Percentiles rank a stretch among this genome's conserved stretches.
phyloP scores from a whole-genome alignment of 23 red algal genomes.

The Cyanidioschyzon merolae region DNA sequence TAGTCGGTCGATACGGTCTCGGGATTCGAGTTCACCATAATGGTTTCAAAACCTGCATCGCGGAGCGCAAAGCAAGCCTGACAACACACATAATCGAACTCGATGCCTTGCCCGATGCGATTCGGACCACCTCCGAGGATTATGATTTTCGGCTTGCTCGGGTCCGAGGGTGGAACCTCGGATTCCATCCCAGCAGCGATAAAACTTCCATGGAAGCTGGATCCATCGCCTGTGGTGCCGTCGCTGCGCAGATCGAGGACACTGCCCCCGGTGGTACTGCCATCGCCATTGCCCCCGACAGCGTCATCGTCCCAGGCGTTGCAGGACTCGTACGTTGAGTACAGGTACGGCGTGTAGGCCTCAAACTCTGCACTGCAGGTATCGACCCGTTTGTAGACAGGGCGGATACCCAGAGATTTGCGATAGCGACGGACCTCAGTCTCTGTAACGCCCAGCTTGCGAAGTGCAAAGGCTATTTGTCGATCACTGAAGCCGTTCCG shows the following conservation, averaged over 20 bases:
- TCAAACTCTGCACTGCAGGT: slow-evolving; percentile 96
- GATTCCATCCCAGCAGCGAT: slow-evolving; percentile 23
- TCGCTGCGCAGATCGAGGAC: slow-evolving; percentile 24
- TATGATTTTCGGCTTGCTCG: slow-evolving; percentile 78
- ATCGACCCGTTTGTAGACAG: slow-evolving; percentile 90
- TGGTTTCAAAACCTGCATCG: slow-evolving; percentile 77
- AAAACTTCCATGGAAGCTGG: background rate
- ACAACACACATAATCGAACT: slow-evolving; percentile 95
- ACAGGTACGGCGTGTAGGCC: slow-evolving; percentile 93
- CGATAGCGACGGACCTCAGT: slow-evolving; percentile 48
- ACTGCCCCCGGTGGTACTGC: slow-evolving; percentile 4
- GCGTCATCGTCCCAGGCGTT: slow-evolving; percentile 37
- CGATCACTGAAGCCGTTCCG: slow-evolving; percentile 65
- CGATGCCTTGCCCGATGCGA: slow-evolving; percentile 97
- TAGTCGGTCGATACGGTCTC: slow-evolving; percentile 99
- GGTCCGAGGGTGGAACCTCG: slow-evolving; percentile 65
- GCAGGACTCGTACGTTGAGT: slow-evolving; percentile 78
- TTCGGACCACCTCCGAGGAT: slow-evolving; percentile 97
- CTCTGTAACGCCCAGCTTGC: slow-evolving; percentile 33
- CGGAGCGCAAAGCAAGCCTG: slow-evolving; percentile 94
- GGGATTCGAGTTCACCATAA: slow-evolving; percentile 99
- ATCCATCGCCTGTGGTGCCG: background rate
- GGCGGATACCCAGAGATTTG: slow-evolving; percentile 51
- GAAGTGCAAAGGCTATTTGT: slow-evolving; percentile 52
- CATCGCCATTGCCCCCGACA: slow-evolving; percentile 16